Conservation (phyloP, 2,329 filamentous ascomycete species). For the Aspergillus transmontanensis region DNA sequence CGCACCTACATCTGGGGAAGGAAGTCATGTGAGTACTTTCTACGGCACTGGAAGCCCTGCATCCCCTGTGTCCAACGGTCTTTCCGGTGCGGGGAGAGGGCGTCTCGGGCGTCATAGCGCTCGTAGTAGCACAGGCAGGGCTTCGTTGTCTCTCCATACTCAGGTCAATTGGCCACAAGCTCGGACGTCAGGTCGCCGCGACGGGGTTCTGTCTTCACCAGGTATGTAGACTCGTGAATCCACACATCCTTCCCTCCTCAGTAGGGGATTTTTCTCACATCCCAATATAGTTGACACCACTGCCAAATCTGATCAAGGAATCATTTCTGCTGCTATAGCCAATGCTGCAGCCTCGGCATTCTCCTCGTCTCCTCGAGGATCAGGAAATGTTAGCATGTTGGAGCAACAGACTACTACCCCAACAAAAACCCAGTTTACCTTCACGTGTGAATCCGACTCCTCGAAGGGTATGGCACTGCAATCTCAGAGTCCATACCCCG, state of each 20-base stretch:
- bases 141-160: conserved; percentile 62
- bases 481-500: conserved; percentile 52
- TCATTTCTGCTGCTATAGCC: conserved; percentile 90
- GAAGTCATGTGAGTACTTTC: conserved; percentile 52
- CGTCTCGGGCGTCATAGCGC: conserved; percentile 67
- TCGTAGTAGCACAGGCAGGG: conserved; percentile 59
- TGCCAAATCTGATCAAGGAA: conserved; percentile 64
- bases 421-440: conserved; percentile 88
- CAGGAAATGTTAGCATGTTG: conserved; percentile 78
- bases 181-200: conserved; percentile 52
- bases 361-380: conserved; percentile 61
- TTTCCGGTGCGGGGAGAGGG: conserved; percentile 83
- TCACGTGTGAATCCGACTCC: conserved; percentile 90
- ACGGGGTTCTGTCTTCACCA: conserved; percentile 47
- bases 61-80: conserved; percentile 64
- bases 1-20: conserved; percentile 49
- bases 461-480: conserved; percentile 78
- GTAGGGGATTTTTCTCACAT: conserved; percentile 18
- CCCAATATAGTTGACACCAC: conserved; percentile 37
- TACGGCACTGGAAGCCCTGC: conserved; percentile 59
- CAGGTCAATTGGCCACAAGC: conserved; percentile 58
- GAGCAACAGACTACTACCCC: conserved; percentile 70
- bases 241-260: conserved; percentile 19
- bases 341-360: conserved; percentile 77
- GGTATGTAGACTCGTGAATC: conserved; percentile 27